Evolutionary conservation across 2,329 filamentous ascomycete species (phyloP), one percentile per base, ranked within the genome.

Genomic region (Ophiosphaerella herpotricha): DNA sequence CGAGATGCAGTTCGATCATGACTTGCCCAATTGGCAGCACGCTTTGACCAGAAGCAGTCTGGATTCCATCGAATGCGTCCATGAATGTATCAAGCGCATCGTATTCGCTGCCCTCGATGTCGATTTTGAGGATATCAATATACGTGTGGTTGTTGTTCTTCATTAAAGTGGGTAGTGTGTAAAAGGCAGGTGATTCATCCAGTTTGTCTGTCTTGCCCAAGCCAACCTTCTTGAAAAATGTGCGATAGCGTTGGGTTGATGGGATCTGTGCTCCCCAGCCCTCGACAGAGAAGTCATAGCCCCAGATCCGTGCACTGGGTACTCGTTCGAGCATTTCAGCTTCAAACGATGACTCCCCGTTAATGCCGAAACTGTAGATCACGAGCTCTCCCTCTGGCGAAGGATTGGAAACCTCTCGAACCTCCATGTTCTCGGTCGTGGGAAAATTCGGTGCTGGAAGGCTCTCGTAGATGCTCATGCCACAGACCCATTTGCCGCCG

Each of bases 401-500:
- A 13, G 44, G 35, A 14, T 47, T 48, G 3, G 64, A 42, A 3
- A 48, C 37, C 33, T 58, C 51, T 9, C 60, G 55, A 1, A 49
- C 32, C 31, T 58, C 52, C n/a, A 54, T 50, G 32, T 43, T 50
- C 2, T 58, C 55, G 11, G 35, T 33, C 14, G 41, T 43, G 37
- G 58, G 45, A 7, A 58, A 38, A 6, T 56, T 50, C 1, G 60
- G 56, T 7, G 51, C 57, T 1, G 67, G 58, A 21, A 66, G 46
- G 5, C 50, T 54, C 23, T 70, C 67, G 47, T 70, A 70, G 14
- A 69, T 44, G 39, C 61, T 68, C 66, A 70, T 68, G 11, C 67
- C 67, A 43, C 67, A 70, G 14, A 70, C 66, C 67, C 67, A 70
- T 55, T 70, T 70, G 12, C 67, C 67, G 26, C 67, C 67, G 40